phyloP scores from a whole-genome alignment of 371 early-diverging fungal genomes.

The Dichotomocladium elegans region DNA sequence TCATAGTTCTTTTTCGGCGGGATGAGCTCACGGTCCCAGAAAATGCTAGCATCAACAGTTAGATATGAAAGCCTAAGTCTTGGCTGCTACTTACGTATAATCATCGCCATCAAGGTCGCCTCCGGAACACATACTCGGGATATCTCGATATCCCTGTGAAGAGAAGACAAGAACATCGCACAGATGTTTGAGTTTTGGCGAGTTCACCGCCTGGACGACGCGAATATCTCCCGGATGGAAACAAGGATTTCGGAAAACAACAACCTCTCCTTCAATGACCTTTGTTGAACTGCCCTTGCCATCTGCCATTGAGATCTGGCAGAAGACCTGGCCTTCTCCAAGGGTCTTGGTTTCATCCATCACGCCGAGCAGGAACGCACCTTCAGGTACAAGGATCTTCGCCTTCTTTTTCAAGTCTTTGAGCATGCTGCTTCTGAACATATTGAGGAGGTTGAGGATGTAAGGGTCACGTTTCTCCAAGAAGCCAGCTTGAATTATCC shows the following conservation, averaged over 20 bases:
- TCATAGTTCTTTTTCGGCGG: slow-evolving; percentile 28
- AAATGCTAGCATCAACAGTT: too few species aligned
- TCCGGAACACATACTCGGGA: slow-evolving; percentile 81
- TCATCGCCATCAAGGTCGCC: slow-evolving; percentile 90
- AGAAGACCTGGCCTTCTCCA: slow-evolving; percentile 68
- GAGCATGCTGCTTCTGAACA: slow-evolving; percentile 50
- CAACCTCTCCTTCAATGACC: slow-evolving; percentile 45
- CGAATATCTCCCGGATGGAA: slow-evolving; percentile 86
- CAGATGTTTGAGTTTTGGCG: slow-evolving; percentile 55
- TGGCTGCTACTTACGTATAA: slow-evolving; percentile 48
- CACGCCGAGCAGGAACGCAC: slow-evolving; percentile 72
- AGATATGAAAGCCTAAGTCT: neutral
- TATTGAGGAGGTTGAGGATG: slow-evolving; percentile 50
- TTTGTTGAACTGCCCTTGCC: neutral
- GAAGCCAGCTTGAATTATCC: slow-evolving; percentile 60
- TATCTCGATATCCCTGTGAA: slow-evolving; percentile 64
- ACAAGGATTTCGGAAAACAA: slow-evolving; percentile 70
- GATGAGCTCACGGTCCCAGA: slow-evolving; percentile 69
- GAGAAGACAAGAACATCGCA: slow-evolving; percentile 78
- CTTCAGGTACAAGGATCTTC: slow-evolving; percentile 63
- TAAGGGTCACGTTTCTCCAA: slow-evolving; percentile 53
- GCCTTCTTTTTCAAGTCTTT: slow-evolving; percentile 68
- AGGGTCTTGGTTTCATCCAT: slow-evolving; percentile 72
- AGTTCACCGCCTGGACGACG: slow-evolving; percentile 63
- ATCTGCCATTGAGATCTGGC: slow-evolving; percentile 40